phyloP scores from a whole-genome alignment of 1,284 basidiomycete genomes.

The Cutaneotrichosporon dermatis region DNA sequence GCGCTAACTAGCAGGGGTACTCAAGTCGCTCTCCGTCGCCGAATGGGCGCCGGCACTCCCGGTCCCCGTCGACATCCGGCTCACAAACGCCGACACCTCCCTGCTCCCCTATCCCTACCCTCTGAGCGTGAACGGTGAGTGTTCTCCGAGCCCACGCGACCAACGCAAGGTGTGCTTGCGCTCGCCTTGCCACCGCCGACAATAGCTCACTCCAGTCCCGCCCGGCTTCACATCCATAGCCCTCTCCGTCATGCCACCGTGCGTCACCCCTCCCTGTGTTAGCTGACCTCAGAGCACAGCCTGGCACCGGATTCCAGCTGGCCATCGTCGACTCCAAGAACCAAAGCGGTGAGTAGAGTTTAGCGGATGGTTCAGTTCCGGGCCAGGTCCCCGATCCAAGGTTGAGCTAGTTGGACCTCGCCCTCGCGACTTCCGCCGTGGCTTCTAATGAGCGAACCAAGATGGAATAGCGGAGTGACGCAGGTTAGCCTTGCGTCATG shows the following conservation, averaged over 20 bases:
- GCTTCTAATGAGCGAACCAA: not conserved
- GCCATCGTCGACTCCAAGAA: slow-evolving; percentile 1
- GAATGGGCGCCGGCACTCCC: slow-evolving; percentile 10
- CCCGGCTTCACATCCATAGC: not conserved
- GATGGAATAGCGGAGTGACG: too few relatives aligned
- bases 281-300: slow-evolving; percentile 3
- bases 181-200: too few relatives aligned
- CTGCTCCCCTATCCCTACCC: slow-evolving; percentile 5
- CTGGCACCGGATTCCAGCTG: slow-evolving; percentile 4
- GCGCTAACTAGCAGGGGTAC: slow-evolving; percentile 1
- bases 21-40: not conserved
- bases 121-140: not conserved
- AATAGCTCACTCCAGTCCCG: not conserved
- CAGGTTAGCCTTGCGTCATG: too few relatives aligned
- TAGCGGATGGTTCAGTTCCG: slow-evolving; percentile 1
- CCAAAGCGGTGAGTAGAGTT: slow-evolving; percentile 2
- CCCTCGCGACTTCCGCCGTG: not conserved
- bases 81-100: slow-evolving; percentile 3
- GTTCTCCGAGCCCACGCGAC: not conserved
- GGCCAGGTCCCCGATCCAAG: not conserved
- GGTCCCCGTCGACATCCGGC: slow-evolving; percentile 2
- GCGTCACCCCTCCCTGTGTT: not conserved
- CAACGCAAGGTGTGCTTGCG: not conserved
- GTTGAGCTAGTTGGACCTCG: not conserved
- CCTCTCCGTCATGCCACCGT: not conserved